Conservation (phyloP, 345 rosid species). For the Nephelium lappaceum region DNA sequence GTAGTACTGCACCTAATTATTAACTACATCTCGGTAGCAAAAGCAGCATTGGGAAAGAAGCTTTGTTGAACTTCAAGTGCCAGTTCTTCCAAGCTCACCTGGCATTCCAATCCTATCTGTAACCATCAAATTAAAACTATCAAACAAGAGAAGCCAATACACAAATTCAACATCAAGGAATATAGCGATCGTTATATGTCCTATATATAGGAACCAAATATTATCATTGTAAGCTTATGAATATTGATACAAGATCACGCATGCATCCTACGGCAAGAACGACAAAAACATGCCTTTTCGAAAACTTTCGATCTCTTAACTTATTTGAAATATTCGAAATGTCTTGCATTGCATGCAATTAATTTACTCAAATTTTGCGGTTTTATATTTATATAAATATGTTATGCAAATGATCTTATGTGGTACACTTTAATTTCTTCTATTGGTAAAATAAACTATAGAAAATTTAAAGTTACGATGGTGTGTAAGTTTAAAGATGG, state of each 20-base stretch:
- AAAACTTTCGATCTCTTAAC: too few species aligned
- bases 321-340: not conserved
- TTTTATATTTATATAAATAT: too few species aligned
- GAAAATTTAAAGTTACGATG: too few species aligned
- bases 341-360: not conserved
- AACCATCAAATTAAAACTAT: not conserved
- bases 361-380: not conserved
- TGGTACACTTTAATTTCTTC: not conserved
- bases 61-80: constrained; percentile 82
- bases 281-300: not conserved
- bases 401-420: not conserved
- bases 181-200: not conserved
- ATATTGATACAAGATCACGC: too few species aligned
- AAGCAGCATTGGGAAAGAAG: constrained; percentile 36
- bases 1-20: not conserved
- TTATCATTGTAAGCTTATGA: too few species aligned
- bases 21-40: constrained; percentile 14
- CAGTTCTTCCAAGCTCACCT: constrained; percentile 86
- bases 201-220: too few species aligned
- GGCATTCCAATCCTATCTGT: constrained; percentile 77
- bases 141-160: not conserved
- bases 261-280: not conserved
- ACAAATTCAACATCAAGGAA: not conserved
- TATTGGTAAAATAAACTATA: too few species aligned
- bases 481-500: too few species aligned